A percentile compares a stretch with the other conserved stretches of the same genome.
These are phyloP conservation scores for Tirmania nivea DNA, from an alignment of 495 filamentous ascomycete genomes.

Conservation along the genomic window DNA sequence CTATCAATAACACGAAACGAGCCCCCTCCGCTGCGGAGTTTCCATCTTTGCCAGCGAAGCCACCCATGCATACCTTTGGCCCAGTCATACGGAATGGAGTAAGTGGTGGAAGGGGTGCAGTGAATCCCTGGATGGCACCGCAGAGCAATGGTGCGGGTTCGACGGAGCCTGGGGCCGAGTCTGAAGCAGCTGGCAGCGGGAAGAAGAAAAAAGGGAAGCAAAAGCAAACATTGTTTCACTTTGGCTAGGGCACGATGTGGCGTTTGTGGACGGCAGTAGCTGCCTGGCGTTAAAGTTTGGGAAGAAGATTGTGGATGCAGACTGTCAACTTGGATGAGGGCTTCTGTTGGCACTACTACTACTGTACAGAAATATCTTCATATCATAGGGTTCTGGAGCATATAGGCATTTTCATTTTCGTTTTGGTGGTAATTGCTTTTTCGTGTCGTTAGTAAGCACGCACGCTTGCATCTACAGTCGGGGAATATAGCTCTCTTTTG, in stretches of 20 bases:
- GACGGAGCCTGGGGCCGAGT: not conserved
- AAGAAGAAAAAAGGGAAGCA: conserved; percentile 16
- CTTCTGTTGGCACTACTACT: too few species aligned
- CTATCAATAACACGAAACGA: not conserved
- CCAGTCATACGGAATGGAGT: conserved; percentile 8
- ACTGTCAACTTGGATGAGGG: too few species aligned
- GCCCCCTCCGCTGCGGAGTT: conserved; percentile 5
- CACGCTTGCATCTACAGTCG: too few species aligned
- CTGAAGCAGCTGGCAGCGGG: conserved; percentile 3
- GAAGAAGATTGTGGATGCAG: too few species aligned
- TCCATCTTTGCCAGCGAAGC: conserved; percentile 14
- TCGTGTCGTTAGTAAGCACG: too few species aligned
- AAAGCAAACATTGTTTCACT: conserved; percentile 14
- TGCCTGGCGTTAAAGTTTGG: too few species aligned
- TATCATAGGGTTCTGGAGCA: too few species aligned
- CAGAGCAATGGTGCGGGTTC: not conserved
- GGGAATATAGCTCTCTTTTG: too few species aligned
- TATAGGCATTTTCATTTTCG: too few species aligned
- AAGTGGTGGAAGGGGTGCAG: not conserved
- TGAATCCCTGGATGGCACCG: not conserved
- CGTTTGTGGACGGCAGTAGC: too few species aligned
- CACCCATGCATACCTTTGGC: conserved; percentile 10
- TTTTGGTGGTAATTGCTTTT: too few species aligned
- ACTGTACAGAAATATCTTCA: too few species aligned
- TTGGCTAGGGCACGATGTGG: conserved; percentile 3